Evolutionary conservation across 306 rosid genomes (phyloP), one percentile per base, ranked within the genome.

Genomic region (Gleditsia sinensis): DNA sequence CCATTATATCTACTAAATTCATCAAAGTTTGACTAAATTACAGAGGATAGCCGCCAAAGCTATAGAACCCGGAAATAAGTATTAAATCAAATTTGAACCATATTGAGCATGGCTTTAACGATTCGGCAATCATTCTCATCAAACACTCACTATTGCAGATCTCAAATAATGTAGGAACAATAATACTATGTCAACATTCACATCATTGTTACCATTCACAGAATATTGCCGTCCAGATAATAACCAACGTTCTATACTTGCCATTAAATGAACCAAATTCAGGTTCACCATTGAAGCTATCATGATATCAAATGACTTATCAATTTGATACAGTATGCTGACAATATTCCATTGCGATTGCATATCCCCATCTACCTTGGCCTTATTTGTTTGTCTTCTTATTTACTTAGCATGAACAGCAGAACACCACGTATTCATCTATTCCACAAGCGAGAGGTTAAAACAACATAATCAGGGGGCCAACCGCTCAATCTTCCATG

Each of bases 401-500:
- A 10, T 65, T 16, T 1, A 77, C 74, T 66, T 50, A 34, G 59
- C 75, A 56, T 6, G 70, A 17, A 76, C 16, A 71, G 10, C 65
- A 61, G 20, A 33, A 37, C 33, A 30, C 43, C 57, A 23, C 5
- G 17, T 4, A 21, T 54, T 54, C 25, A 56, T 17, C 7, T 36
- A 27, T 46, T 69, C 71, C 82, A 71, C 67, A 75, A 33, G 37
- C 55, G 80, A 48, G 84, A 69, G 65, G 83, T 55, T 71, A 80
- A 59, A 63, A 27, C 33, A 50, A 45, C 34, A 59, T 63, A n/a
- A 36, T 94, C 88, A 95, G 20, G 99, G 98, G 36, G 99, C 98
- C 88, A 95, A 82, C 39, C 98, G 91, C 80, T 92, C 92, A 71
- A 92, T 49, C 82, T 85, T 87, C 99, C 99, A 95, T 46, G 10